phyloP scores from a whole-genome alignment of 352 stramenopile species.

The Pythium plurisporium region DNA sequence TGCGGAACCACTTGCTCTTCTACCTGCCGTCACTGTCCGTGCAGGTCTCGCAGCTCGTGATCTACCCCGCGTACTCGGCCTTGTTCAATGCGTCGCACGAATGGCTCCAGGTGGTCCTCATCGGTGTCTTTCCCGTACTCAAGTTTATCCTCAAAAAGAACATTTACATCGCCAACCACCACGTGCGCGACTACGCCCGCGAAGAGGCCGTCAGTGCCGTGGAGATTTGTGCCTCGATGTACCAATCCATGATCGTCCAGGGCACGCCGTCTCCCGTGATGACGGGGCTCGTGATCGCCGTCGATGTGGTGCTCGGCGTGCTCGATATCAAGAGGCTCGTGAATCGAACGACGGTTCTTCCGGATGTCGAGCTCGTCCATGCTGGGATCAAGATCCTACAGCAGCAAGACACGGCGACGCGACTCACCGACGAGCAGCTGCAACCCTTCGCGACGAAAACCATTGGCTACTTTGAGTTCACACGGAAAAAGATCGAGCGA shows the following conservation, averaged over 20 bases:
- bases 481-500: background rate
- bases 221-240: background rate
- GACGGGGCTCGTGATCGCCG: background rate
- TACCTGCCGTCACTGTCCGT: background rate
- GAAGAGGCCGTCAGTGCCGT: background rate
- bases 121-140: background rate
- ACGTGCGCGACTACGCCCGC: background rate
- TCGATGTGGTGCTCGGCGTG: background rate
- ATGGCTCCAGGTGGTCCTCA: background rate
- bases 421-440: background rate
- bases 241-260: background rate
- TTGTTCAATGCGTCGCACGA: background rate
- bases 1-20: background rate
- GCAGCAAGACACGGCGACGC: background rate
- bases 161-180: background rate
- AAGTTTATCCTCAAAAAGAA: background rate
- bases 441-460: background rate
- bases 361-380: background rate
- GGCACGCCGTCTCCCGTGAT: background rate
- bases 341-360: background rate
- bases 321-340: background rate
- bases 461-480: background rate
- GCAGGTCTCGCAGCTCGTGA: background rate
- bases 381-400: background rate
- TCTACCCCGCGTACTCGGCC: background rate